A percentile compares a stretch with the other conserved stretches of the same genome.
Conservation (phyloP, 2,329 filamentous ascomycete genomes). For the Coniochaeta sp. region DNA sequence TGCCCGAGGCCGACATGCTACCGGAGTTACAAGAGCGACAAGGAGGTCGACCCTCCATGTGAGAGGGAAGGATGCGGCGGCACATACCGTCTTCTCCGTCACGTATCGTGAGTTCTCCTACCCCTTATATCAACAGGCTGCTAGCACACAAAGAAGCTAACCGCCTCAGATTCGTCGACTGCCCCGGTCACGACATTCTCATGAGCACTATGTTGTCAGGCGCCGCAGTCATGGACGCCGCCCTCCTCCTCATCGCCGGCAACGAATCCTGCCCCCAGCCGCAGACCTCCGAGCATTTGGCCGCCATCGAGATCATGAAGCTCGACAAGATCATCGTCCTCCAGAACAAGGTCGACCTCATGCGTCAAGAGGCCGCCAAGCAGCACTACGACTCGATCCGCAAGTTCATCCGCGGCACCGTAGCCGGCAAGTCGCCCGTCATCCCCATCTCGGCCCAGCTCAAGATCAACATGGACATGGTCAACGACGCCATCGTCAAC, state of each 20-base stretch:
- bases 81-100: constrained; percentile 80
- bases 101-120: constrained; percentile 71
- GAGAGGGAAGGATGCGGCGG: constrained; percentile 88
- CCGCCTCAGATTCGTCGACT: constrained; percentile 77
- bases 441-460: constrained; percentile 96
- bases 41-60: constrained; percentile 94
- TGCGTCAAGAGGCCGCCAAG: constrained; percentile 90
- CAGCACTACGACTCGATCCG: constrained; percentile 95
- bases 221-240: constrained; percentile 98
- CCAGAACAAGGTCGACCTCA: constrained; percentile 98
- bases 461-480: constrained; percentile 98
- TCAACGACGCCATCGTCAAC: constrained; percentile 92
- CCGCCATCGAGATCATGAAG: constrained; percentile 99
- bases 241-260: constrained; percentile 89
- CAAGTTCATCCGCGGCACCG: constrained; percentile 97
- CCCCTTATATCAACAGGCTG: background rate
- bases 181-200: constrained; percentile 99
- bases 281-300: constrained; percentile 97
- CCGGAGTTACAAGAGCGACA: constrained; percentile 96
- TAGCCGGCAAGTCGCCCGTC: constrained; percentile 88
- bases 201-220: constrained; percentile 99
- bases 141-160: constrained; percentile 14
- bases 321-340: constrained; percentile 98
- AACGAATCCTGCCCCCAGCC: constrained; percentile 98
- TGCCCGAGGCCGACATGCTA: constrained; percentile 95